Percentiles rank a stretch among this genome's conserved stretches.
These are phyloP conservation scores for Ensete ventricosum DNA, from an alignment of 176 grass and related monocot genomes.

Conservation along the genomic window DNA sequence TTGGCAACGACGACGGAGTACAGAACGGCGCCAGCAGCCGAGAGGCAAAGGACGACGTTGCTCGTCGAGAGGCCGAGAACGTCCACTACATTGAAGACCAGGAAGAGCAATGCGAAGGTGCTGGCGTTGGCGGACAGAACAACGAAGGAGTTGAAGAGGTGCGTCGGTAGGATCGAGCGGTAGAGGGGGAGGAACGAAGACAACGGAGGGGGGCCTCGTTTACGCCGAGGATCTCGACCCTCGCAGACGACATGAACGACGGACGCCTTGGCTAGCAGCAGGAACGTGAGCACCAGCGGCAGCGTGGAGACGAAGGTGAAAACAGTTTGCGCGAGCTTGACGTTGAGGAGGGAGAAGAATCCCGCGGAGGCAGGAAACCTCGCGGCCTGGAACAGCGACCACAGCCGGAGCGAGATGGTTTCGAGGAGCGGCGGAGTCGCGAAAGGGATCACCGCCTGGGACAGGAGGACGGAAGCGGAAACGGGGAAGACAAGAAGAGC, in stretches of 20 bases:
- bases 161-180: conserved; percentile 43
- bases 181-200: conserved; percentile 30
- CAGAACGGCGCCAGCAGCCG: conserved; percentile 42
- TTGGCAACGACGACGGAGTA: conserved; percentile 65
- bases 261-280: conserved; percentile 72
- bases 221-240: not conserved
- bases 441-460: conserved; percentile 19
- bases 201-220: conserved; percentile 19
- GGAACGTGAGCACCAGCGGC: conserved; percentile 55
- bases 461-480: conserved; percentile 15
- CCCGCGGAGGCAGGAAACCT: conserved; percentile 43
- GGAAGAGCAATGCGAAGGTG: conserved; percentile 63
- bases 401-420: conserved; percentile 35
- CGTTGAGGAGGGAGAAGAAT: conserved; percentile 57
- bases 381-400: conserved; percentile 54
- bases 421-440: conserved; percentile 15
- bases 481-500: conserved; percentile 43
- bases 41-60: conserved; percentile 27
- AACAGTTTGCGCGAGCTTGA: conserved; percentile 72
- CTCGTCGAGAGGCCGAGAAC: conserved; percentile 36
- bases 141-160: conserved; percentile 53
- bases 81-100: conserved; percentile 62
- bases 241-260: conserved; percentile 44
- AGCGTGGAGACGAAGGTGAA: conserved; percentile 55
- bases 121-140: conserved; percentile 61